Evolutionary conservation across 2,329 filamentous ascomycete species (phyloP).

Genomic region (Westerdykella sp.): DNA sequence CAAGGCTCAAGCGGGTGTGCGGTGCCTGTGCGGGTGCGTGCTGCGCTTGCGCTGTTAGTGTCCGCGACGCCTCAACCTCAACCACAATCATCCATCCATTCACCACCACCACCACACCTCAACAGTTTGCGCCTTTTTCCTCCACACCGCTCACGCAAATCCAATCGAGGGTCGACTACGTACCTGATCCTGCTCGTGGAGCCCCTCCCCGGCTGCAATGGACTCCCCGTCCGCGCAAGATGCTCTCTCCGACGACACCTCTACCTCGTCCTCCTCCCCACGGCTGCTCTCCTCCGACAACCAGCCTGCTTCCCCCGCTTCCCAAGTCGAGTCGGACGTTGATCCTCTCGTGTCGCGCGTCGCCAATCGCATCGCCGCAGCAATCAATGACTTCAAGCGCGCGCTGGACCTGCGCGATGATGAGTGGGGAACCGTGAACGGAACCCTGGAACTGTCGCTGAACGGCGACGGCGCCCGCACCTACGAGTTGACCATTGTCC

Average conservation of each 20-base stretch:
- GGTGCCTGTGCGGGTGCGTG: too few species aligned
- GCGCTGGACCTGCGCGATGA: constrained; percentile 15
- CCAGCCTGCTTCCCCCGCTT: constrained; percentile 6
- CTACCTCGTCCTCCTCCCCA: constrained; percentile 2
- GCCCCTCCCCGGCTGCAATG: neutral
- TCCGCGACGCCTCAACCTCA: too few species aligned
- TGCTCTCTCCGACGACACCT: constrained; percentile 1
- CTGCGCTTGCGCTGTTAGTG: too few species aligned
- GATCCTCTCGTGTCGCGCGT: constrained; percentile 17
- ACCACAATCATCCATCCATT: too few species aligned
- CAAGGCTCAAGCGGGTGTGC: too few species aligned
- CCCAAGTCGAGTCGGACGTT: constrained; percentile 5
- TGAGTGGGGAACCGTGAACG: constrained; percentile 9
- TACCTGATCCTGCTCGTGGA: neutral
- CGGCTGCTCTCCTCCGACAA: constrained; percentile 4
- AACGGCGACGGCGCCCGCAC: constrained; percentile 2
- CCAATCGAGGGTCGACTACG: too few species aligned
- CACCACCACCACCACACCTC: too few species aligned
- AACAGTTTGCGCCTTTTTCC: too few species aligned
- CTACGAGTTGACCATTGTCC: constrained; percentile 7
- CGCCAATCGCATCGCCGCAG: constrained; percentile 15
- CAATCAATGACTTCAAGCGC: constrained; percentile 24
- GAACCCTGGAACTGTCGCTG: constrained; percentile 13
- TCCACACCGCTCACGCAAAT: too few species aligned
- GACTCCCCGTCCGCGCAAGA: neutral